Percentiles rank a stretch among this genome's conserved stretches.
These are phyloP conservation scores for Elsinoe australis DNA, from an alignment of 2,329 filamentous ascomycete species.

Conservation along the genomic window DNA sequence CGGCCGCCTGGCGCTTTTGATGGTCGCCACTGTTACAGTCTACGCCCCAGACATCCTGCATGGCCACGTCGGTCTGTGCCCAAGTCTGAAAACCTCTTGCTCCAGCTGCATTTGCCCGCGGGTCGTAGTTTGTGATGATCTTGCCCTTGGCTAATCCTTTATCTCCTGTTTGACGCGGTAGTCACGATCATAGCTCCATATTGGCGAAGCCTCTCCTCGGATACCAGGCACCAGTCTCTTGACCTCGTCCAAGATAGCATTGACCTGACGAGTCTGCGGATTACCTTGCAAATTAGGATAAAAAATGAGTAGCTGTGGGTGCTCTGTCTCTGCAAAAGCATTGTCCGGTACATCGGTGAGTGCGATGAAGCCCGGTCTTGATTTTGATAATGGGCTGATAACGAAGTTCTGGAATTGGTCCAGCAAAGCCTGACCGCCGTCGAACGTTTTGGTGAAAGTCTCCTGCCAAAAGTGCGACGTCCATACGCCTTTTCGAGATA, in stretches of 20 bases:
- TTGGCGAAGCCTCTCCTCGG: background rate
- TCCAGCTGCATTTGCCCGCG: background rate
- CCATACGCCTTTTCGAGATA: background rate
- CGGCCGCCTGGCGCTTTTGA: background rate
- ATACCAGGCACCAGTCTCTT: background rate
- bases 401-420: background rate
- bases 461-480: background rate
- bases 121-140: background rate
- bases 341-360: background rate
- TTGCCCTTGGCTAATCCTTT: background rate
- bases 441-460: background rate
- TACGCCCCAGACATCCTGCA: background rate
- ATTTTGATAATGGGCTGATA: background rate
- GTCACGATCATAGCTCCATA: background rate
- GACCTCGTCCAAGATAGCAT: background rate
- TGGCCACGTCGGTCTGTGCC: background rate
- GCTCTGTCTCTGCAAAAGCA: background rate
- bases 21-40: background rate
- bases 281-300: background rate
- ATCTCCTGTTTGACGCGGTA: too few relatives aligned
- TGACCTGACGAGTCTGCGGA: background rate
- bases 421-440: background rate
- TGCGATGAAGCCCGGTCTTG: background rate
- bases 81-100: background rate
- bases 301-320: background rate